phyloP scores from a whole-genome alignment of 768 basidiomycete species.

The Amanita rubescens region DNA sequence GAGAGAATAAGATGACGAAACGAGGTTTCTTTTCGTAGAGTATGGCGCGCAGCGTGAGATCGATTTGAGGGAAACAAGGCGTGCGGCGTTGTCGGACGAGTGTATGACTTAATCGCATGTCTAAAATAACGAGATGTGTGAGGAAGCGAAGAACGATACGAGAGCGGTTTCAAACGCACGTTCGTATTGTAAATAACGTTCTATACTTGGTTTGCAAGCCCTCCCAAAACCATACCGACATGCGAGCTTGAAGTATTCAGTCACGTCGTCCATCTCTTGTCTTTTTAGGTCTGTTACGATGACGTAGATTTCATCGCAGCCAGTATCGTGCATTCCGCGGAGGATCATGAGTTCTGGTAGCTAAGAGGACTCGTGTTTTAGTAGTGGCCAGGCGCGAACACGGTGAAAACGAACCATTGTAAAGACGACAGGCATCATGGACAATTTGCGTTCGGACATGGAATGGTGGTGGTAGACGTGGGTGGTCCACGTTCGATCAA shows the following conservation, averaged over 20 bases:
- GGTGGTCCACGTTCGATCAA: constrained; percentile 77
- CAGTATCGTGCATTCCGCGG: constrained; percentile 73
- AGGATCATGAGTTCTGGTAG: constrained; percentile 75
- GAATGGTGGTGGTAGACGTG: constrained; percentile 75
- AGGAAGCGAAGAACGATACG: constrained; percentile 6
- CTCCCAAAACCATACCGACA: constrained; percentile 59
- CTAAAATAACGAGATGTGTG: constrained; percentile 15
- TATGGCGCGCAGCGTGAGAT: constrained; percentile 69
- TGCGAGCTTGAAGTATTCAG: constrained; percentile 72
- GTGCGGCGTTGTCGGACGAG: constrained; percentile 63
- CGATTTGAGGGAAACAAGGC: constrained; percentile 78
- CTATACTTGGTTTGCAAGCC: constrained; percentile 57
- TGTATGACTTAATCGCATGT: constrained; percentile 64
- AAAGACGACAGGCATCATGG: constrained; percentile 76
- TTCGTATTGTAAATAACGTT: constrained; percentile 60
- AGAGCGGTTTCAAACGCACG: constrained; percentile 36
- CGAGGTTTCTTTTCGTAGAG: constrained; percentile 70
- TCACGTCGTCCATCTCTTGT: constrained; percentile 75
- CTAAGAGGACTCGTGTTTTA: constrained; percentile 25
- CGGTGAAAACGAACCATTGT: constrained; percentile 51
- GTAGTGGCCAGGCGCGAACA: constrained; percentile 7
- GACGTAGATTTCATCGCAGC: constrained; percentile 72
- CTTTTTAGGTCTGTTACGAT: constrained; percentile 75
- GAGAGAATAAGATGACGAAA: constrained; percentile 72
- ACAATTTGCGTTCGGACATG: constrained; percentile 63